Conservation (phyloP, 768 basidiomycete species). For the Rhizopogon vinicolor region DNA sequence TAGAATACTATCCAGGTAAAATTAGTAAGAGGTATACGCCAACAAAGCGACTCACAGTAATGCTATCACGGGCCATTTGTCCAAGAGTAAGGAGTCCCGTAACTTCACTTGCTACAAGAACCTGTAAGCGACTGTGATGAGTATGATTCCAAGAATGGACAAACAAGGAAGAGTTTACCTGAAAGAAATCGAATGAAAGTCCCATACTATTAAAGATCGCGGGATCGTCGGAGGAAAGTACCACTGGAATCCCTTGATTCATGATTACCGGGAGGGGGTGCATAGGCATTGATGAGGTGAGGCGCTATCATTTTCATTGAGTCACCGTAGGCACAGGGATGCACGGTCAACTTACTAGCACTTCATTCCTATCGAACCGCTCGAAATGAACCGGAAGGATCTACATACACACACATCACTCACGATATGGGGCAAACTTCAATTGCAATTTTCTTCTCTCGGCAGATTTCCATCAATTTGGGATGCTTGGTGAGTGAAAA, state of each 20-base stretch:
- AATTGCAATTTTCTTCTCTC: constrained; percentile 34
- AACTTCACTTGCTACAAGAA: constrained; percentile 60
- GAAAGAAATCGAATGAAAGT: constrained; percentile 71
- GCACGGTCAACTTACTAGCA: constrained; percentile 41
- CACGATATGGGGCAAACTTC: constrained; percentile 50
- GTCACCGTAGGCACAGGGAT: not conserved
- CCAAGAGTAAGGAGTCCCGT: constrained; percentile 57
- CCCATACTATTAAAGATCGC: constrained; percentile 72
- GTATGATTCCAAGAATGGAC: not conserved
- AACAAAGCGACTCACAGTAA: constrained; percentile 36
- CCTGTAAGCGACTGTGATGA: constrained; percentile 25
- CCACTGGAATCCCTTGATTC: constrained; percentile 67
- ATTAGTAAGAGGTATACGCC: not conserved
- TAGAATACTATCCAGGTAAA: constrained; percentile 40
- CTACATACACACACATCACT: constrained; percentile 8
- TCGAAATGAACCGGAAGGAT: not conserved
- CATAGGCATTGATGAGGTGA: constrained; percentile 73
- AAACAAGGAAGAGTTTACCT: constrained; percentile 33
- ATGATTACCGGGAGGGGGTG: constrained; percentile 65
- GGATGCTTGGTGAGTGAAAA: constrained; percentile 46
- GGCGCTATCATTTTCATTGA: constrained; percentile 37
- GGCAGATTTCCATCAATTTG: constrained; percentile 38
- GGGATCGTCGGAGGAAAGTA: constrained; percentile 70
- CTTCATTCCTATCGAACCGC: constrained; percentile 50
- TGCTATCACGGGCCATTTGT: constrained; percentile 56